A percentile compares a stretch with the other conserved stretches of the same genome.
These are phyloP conservation scores for Russula compacta DNA, from an alignment of 768 basidiomycete genomes.

Conservation along the genomic window DNA sequence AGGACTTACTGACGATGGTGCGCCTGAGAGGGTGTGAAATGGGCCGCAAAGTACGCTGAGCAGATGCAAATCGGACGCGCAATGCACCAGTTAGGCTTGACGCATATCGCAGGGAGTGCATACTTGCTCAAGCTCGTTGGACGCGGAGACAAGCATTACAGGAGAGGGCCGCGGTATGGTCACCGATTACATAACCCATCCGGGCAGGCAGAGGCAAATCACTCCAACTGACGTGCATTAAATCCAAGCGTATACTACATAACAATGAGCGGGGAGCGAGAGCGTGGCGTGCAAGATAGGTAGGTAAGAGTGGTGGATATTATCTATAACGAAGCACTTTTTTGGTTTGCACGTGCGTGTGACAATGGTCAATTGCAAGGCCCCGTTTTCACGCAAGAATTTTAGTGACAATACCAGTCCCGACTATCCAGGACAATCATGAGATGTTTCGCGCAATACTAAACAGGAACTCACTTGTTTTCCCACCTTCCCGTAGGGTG, in stretches of 20 bases:
- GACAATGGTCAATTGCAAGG: background rate
- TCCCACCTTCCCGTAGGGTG: slow-evolving; percentile 91
- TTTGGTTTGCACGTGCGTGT: background rate
- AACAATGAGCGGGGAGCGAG: background rate
- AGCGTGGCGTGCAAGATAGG: background rate
- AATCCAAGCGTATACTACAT: slow-evolving; percentile 10
- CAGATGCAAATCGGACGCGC: slow-evolving; percentile 22
- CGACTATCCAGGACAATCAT: slow-evolving; percentile 41
- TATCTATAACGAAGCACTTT: background rate
- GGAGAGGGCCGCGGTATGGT: background rate
- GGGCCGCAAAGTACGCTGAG: slow-evolving; percentile 23
- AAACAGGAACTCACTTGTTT: slow-evolving; percentile 56
- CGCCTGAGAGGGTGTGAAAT: slow-evolving; percentile 32
- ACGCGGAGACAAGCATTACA: background rate
- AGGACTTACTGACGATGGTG: slow-evolving; percentile 51
- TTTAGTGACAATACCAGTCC: slow-evolving; percentile 91
- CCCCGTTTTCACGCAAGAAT: slow-evolving; percentile 42
- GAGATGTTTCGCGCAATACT: background rate
- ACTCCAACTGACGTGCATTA: background rate
- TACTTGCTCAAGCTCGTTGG: background rate
- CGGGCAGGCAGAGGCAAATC: background rate
- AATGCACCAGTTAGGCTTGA: slow-evolving; percentile 22
- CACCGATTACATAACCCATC: background rate
- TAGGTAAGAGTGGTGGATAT: slow-evolving; percentile 9
- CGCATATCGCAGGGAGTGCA: slow-evolving; percentile 25